Evolutionary conservation across 768 basidiomycete genomes (phyloP), one percentile per base, ranked within the genome.

Genomic region (Boletus vinaceobasis): DNA sequence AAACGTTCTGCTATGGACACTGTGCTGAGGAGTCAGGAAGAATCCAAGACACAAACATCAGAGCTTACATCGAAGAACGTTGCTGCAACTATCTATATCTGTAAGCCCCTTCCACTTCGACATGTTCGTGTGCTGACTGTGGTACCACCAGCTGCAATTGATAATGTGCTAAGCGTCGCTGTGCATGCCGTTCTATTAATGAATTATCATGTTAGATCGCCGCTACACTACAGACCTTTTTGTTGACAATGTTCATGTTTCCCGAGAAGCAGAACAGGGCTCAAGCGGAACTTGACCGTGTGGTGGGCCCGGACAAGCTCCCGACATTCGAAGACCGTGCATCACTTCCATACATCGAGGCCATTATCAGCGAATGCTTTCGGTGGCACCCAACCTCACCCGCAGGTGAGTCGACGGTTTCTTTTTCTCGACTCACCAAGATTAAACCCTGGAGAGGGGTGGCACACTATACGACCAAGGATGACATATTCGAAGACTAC

Each of bases 301-400:
- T 57, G 7, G 40, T 62, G 15, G 58, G 58, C 8, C 29, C 36
- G 37, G 57, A 57, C 8, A 52, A 50, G 37, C 55, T 64, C 15
- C 58, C 61, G 4, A 48, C 58, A 9, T 57, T 60, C 37, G 50
- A 52, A n/a, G 62, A 64, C 21, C 56, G 58, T 7, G 31, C 52
- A 19, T 62, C 61, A 7, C 50, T 64, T 5, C 62, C 62, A 7
- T 64, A 64, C 44, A 35, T 57, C 19, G 58, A 57, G 27, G 61
- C 62, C n/a, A 19, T 62, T n/a, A 39, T 53, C 37, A 47, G 45
- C 8, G 52, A 53, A 53, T 47, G 44, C 5, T 35, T 53, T 31
- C 44, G 52, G 23, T 53, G 52, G 52, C 45, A 47, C n/a, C 52
- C 52, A 21, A 26, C 45, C 10, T 47, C 52, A 19, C 52, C 45